These are phyloP conservation scores for Chenopodium formosanum DNA, from an alignment of 148 eudicot genomes.

Conservation along the genomic window DNA sequence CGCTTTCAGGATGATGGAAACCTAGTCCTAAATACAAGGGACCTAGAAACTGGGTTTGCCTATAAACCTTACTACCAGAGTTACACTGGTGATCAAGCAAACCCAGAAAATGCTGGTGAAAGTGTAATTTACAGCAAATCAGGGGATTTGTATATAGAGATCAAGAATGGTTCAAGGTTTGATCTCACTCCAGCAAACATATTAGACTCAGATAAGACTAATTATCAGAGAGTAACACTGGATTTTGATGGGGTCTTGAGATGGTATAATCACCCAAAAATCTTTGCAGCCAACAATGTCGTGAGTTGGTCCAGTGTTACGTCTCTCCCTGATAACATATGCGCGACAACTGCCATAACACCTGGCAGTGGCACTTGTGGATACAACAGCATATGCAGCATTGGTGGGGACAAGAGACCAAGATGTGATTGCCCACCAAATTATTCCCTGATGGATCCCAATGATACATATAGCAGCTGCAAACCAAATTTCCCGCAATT, in stretches of 20 bases:
- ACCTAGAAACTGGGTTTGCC: neutral
- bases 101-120: constrained; percentile 19
- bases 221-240: constrained; percentile 44
- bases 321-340: constrained; percentile 46
- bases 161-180: constrained; percentile 17
- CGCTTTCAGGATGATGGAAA: constrained; percentile 21
- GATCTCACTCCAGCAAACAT: constrained; percentile 16
- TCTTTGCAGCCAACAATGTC: neutral
- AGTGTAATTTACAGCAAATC: constrained; percentile 26
- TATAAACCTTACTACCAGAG: constrained; percentile 13
- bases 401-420: constrained; percentile 35
- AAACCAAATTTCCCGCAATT: constrained; percentile 30
- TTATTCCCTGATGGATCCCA: constrained; percentile 42
- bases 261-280: constrained; percentile 42
- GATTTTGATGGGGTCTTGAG: constrained; percentile 50
- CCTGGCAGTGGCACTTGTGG: constrained; percentile 54
- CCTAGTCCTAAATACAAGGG: constrained; percentile 21
- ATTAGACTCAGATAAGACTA: constrained; percentile 8
- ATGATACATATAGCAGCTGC: constrained; percentile 48
- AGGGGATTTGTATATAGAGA: constrained; percentile 37
- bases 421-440: constrained; percentile 42
- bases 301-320: constrained; percentile 29
- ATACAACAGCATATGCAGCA: constrained; percentile 49
- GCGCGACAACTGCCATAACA: constrained; percentile 3
- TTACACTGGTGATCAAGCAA: neutral